Base-by-base conservation (phyloP, 805 yeast species). In the Naumovozyma baii region DNA sequence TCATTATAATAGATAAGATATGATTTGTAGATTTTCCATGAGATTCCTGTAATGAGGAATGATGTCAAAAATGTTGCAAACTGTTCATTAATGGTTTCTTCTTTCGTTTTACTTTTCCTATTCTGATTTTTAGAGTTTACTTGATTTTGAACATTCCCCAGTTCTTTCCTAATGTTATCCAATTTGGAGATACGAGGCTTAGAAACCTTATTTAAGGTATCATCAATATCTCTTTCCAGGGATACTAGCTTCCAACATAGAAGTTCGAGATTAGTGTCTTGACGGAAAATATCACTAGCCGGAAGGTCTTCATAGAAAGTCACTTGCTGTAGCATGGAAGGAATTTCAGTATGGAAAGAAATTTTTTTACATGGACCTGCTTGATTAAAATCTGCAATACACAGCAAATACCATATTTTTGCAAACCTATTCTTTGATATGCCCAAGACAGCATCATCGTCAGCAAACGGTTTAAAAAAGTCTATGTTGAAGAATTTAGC, bases 221-320 rank as follows among this genome's bases (percentile, higher is more conserved):
- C 49, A 20, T 55, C 54, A n/a, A 58, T 18, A 39, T 59, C 63
- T 36, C 63, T 53, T n/a, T 59, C 62, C 7, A 59, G 35, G 2
- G 62, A 58, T 1, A 50, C 34, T 1, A 59, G 39, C 31, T 58
- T 59, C 64, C 64, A 59, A 28, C 42, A 45, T 1, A 56, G 37
- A 1, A 52, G 42, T 37, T 59, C 64, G 34, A 54, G 55, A 31
- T 43, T 49, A 14, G 52, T 57, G 22, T 58, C 62, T 8, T 47
- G 46, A 33, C 52, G 50, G 31, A 52, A 54, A 3, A 52, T 47
- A 40, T 59, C 59, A 3, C 46, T 40, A 25, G 39, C 44, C 8
- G 53, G 52, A 26, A 45, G 39, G 40, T 51, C 58, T 29, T 54
- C 51, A 33, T 50, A 42, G 25, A 46, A 51, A 3, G 59, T 55